Evolutionary conservation across 352 stramenopile species (phyloP), one percentile per base, ranked within the genome.

Genomic region (Pythium vanterpoolii): DNA sequence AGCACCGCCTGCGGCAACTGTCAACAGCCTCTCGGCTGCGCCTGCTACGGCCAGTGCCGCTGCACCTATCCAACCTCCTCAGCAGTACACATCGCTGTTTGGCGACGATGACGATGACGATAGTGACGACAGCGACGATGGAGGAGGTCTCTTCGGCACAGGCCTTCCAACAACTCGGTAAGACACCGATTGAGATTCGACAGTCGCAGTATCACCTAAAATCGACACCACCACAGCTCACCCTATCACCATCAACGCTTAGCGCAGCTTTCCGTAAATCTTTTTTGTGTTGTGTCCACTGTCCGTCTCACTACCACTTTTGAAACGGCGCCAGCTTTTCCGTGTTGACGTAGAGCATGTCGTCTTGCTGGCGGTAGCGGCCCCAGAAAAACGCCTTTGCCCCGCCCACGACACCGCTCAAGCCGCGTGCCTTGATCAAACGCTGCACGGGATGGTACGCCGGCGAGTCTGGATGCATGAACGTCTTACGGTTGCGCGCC

Each of bases 381-480:
- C 85, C 85, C 78, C 83, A 95, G 50, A 95, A 95, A 68, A 88
- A 95, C 38, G 85, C 85, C 64, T 95, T 95, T 23, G 76, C 83
- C 36, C 85, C 85, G 21, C 85, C 85, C 18, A 90, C 81, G 21
- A 80, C 64, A 34, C 85, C 85, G 46, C 76, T 83, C 19, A 74
- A 60, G 7, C 85, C 85, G 36, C 74, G 63, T 13, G 64, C 68
- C 31, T 80, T 62, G 57, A 95, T 81, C 53, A 87, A 56, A 42
- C 70, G 68, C 63, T 87, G 75, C 61, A 92, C 79, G 0, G 81
- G 77, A 27, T 81, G 52, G 63, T 93, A 95, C 39, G 83, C 83
- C 0, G 81, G 79, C 48, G 84, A 92, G 56, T 90, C 83, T 24
- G 83, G 77, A 64, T 95, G 86, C 63, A 95, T 49, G 47, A 95